Conservation (phyloP, 208 protist genomes). For the Kentomonas sorsogonicus region DNA sequence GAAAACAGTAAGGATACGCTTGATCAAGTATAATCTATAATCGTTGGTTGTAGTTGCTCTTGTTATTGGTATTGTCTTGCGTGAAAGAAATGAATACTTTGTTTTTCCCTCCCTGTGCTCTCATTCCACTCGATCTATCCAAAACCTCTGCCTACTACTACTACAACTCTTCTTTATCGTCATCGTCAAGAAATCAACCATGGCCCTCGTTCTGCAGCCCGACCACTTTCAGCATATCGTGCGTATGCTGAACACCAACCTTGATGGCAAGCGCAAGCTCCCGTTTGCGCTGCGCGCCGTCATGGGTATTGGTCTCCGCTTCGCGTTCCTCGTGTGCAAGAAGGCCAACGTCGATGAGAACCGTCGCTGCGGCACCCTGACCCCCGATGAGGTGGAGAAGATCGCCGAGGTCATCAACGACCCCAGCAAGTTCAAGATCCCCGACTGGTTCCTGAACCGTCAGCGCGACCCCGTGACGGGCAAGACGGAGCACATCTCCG, state of each 20-base stretch:
- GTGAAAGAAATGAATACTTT: not conserved
- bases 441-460: constrained; percentile 99
- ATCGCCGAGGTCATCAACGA: constrained; percentile 97
- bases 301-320: constrained; percentile 99
- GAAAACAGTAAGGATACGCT: too few species aligned
- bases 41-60: not conserved
- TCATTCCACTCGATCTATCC: constrained; percentile 10
- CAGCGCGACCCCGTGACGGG: constrained; percentile 98
- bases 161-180: not conserved
- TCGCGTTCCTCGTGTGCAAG: constrained; percentile 98
- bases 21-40: not conserved
- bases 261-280: constrained; percentile 97
- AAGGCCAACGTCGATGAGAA: constrained; percentile 97
- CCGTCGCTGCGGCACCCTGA: constrained; percentile 93
- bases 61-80: not conserved
- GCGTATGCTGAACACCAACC: constrained; percentile 99
- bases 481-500: constrained; percentile 96
- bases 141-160: too few species aligned
- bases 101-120: constrained; percentile 1
- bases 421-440: constrained; percentile 99
- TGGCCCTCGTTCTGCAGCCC: constrained; percentile 47
- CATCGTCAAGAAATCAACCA: constrained; percentile 7
- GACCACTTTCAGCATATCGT: constrained; percentile 99
- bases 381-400: constrained; percentile 95
- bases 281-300: constrained; percentile 97